Conservation (phyloP, 2,329 filamentous ascomycete genomes). For the Fusarium avenaceum region DNA sequence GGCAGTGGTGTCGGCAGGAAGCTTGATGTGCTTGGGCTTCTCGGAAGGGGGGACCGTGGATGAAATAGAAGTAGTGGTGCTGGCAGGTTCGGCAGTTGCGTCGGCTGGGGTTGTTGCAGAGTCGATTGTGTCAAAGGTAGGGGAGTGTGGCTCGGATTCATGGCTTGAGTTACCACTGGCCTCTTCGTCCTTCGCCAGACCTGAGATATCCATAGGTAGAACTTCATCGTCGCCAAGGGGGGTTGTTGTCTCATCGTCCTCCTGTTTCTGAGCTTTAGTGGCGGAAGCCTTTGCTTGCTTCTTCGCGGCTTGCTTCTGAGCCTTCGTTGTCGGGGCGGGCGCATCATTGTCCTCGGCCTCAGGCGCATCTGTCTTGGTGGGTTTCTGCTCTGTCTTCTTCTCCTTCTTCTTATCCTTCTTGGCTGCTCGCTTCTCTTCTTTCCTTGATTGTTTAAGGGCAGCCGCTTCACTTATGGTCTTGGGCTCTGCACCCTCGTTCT, state of each 20-base stretch:
- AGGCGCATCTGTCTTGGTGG: conserved; percentile 56
- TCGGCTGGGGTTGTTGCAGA: conserved; percentile 57
- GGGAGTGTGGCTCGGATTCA: conserved; percentile 64
- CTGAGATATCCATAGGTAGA: conserved; percentile 48
- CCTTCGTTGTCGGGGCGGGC: conserved; percentile 42
- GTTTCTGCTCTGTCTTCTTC: conserved; percentile 59
- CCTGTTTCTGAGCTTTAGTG: conserved; percentile 35
- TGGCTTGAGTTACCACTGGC: conserved; percentile 62
- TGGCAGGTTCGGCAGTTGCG: conserved; percentile 62
- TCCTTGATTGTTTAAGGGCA: conserved; percentile 62
- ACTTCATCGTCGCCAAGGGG: conserved; percentile 32
- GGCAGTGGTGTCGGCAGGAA: conserved; percentile 78
- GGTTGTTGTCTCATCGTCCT: conserved; percentile 32
- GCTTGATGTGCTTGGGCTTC: conserved; percentile 74
- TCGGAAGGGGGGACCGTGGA: conserved; percentile 72
- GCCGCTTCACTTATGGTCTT: conserved; percentile 60
- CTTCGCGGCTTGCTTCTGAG: conserved; percentile 48
- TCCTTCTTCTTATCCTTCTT: conserved; percentile 62
- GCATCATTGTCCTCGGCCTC: conserved; percentile 51
- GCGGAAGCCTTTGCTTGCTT: conserved; percentile 46
- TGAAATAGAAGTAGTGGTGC: conserved; percentile 76
- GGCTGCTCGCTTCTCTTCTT: conserved; percentile 66
- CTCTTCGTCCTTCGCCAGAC: conserved; percentile 58
- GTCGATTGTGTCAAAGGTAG: conserved; percentile 69
- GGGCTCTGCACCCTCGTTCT: conserved; percentile 45